Evolutionary conservation across 371 early-diverging fungal species (phyloP).

Genomic region (Syncephalis plumigaleata): DNA sequence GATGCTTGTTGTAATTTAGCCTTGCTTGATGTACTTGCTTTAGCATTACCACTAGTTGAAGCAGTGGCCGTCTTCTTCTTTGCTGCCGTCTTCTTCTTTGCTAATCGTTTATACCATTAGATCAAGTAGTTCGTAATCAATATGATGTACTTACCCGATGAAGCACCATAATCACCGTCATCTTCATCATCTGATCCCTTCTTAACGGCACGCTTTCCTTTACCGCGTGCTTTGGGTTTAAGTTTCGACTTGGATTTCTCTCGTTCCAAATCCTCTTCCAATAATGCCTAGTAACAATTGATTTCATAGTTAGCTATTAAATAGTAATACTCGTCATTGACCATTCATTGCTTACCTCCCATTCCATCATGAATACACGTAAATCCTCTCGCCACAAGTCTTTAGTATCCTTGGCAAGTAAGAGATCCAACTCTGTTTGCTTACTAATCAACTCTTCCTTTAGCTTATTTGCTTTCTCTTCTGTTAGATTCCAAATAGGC

Average conservation of each 20-base stretch:
- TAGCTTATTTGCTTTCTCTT: conserved; percentile 76
- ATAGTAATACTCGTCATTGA: neutral
- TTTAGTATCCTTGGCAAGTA: conserved; percentile 49
- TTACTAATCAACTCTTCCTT: conserved; percentile 52
- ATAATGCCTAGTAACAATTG: no score
- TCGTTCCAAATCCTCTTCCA: no score
- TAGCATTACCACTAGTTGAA: neutral
- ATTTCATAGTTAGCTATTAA: no score
- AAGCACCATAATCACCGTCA: neutral
- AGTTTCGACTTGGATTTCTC: neutral
- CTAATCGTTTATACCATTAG: no score
- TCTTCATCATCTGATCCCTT: neutral
- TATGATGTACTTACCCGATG: neutral
- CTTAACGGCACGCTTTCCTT: neutral
- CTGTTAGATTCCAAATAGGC: conserved; percentile 86
- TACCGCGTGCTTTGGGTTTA: neutral
- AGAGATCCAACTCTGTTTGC: conserved; percentile 42
- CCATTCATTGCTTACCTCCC: neutral
- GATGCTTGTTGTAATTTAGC: neutral
- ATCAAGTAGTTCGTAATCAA: no score
- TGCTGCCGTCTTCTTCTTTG: no score
- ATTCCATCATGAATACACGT: conserved; percentile 19
- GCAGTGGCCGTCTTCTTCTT: neutral
- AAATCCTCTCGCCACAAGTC: conserved; percentile 91
- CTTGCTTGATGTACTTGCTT: neutral